These are phyloP conservation scores for Chloranthus sessilifolius DNA, from an alignment of 164 flowering plant genomes.

Conservation along the genomic window DNA sequence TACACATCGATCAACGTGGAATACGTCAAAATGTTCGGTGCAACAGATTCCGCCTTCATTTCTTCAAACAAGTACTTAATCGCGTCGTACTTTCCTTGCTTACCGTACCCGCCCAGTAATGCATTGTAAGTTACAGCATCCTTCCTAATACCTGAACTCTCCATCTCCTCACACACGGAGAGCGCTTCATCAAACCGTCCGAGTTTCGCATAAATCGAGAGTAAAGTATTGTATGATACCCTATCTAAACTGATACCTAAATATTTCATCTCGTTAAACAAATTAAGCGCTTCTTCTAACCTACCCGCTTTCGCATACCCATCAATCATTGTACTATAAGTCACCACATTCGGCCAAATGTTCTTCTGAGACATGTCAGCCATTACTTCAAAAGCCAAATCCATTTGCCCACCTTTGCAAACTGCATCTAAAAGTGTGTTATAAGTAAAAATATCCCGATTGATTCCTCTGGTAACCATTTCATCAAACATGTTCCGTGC, in stretches of 20 bases:
- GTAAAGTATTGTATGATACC: conserved; percentile 76
- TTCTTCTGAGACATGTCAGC: conserved; percentile 66
- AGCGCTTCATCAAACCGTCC: conserved; percentile 84
- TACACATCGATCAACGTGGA: conserved; percentile 85
- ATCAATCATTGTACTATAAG: conserved; percentile 90
- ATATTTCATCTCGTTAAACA: conserved; percentile 75
- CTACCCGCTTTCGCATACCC: conserved; percentile 86
- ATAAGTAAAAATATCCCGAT: conserved; percentile 81
- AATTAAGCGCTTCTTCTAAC: conserved; percentile 67
- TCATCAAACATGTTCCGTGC: conserved; percentile 64
- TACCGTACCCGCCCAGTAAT: conserved; percentile 85
- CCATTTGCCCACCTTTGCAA: conserved; percentile 92
- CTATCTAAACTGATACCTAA: conserved; percentile 68
- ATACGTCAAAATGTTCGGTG: conserved; percentile 79
- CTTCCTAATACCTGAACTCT: conserved; percentile 59
- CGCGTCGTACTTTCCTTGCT: conserved; percentile 65
- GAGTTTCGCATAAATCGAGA: conserved; percentile 74
- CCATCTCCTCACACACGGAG: conserved; percentile 78
- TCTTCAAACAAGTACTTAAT: conserved; percentile 54
- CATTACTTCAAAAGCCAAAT: conserved; percentile 73
- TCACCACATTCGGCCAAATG: conserved; percentile 80
- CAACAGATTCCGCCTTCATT: conserved; percentile 53
- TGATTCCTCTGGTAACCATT: conserved; percentile 72
- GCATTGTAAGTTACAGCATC: conserved; percentile 96
- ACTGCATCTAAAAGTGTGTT: conserved; percentile 86